Conservation (phyloP, 352 stramenopile genomes). For the Phytophthora multivora region DNA sequence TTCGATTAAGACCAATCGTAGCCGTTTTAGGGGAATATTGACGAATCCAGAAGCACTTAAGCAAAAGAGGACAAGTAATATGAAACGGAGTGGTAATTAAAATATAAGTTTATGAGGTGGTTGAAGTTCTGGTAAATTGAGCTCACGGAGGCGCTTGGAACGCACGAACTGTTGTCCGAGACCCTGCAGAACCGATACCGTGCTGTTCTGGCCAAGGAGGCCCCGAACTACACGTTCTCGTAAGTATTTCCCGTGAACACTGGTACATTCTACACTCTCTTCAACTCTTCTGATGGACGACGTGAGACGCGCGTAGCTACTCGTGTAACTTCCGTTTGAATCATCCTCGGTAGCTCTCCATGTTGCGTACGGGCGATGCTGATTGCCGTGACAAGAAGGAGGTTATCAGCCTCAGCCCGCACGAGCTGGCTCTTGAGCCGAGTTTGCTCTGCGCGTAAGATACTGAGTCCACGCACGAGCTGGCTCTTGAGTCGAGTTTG, state of each 20-base stretch:
- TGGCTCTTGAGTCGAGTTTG: too few relatives aligned
- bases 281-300: constrained; percentile 26
- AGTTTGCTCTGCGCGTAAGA: constrained; percentile 54
- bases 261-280: background rate
- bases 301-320: constrained; percentile 50
- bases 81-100: too few relatives aligned
- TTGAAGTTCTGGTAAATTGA: too few relatives aligned
- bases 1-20: too few relatives aligned
- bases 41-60: too few relatives aligned
- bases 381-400: constrained; percentile 68
- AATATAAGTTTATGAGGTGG: too few relatives aligned
- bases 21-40: too few relatives aligned
- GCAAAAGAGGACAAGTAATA: too few relatives aligned
- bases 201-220: constrained; percentile 28
- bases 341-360: constrained; percentile 52
- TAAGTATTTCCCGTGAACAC: background rate
- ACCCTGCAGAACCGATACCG: constrained; percentile 74
- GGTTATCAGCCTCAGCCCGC: constrained; percentile 61
- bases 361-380: constrained; percentile 59
- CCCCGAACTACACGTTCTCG: constrained; percentile 30
- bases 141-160: constrained; percentile 71
- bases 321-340: constrained; percentile 61
- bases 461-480: too few relatives aligned
- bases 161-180: constrained; percentile 64
- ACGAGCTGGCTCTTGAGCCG: constrained; percentile 67